phyloP scores from a whole-genome alignment of 345 rosid genomes.

The Populus euphratica region DNA sequence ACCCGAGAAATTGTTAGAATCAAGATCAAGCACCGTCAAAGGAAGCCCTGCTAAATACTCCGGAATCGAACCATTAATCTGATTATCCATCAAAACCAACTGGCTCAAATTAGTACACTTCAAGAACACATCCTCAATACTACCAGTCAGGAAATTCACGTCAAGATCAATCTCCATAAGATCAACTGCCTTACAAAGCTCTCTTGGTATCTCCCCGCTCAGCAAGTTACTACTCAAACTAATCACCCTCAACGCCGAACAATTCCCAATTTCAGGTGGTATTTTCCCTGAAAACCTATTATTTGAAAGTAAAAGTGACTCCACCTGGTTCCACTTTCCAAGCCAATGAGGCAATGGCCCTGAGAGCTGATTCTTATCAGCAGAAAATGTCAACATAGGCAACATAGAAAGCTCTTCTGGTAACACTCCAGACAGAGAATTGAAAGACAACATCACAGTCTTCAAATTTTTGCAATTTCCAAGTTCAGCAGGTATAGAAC shows the following conservation, averaged over 20 bases:
- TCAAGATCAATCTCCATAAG: conserved; percentile 57
- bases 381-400: conserved; percentile 60
- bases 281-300: conserved; percentile 56
- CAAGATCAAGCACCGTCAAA: conserved; percentile 63
- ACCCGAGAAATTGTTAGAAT: conserved; percentile 73
- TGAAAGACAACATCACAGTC: conserved; percentile 64
- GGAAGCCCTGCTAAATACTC: conserved; percentile 66
- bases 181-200: conserved; percentile 61
- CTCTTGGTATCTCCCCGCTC: conserved; percentile 59
- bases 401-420: conserved; percentile 63
- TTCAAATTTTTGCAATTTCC: conserved; percentile 61
- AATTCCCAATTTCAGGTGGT: conserved; percentile 56
- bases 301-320: conserved; percentile 57
- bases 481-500: conserved; percentile 68
- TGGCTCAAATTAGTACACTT: conserved; percentile 57
- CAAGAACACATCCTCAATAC: conserved; percentile 53
- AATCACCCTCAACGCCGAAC: conserved; percentile 52
- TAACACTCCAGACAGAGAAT: conserved; percentile 57
- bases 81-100: conserved; percentile 53
- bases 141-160: conserved; percentile 52
- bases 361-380: conserved; percentile 69
- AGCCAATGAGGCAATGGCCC: conserved; percentile 74
- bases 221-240: conserved; percentile 56
- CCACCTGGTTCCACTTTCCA: conserved; percentile 56
- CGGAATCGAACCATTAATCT: conserved; percentile 55